A percentile compares a stretch with the other conserved stretches of the same genome.
Evolutionary conservation across 1,139 yeast species (phyloP).

Genomic region (Meyerozyma athensensis): DNA sequence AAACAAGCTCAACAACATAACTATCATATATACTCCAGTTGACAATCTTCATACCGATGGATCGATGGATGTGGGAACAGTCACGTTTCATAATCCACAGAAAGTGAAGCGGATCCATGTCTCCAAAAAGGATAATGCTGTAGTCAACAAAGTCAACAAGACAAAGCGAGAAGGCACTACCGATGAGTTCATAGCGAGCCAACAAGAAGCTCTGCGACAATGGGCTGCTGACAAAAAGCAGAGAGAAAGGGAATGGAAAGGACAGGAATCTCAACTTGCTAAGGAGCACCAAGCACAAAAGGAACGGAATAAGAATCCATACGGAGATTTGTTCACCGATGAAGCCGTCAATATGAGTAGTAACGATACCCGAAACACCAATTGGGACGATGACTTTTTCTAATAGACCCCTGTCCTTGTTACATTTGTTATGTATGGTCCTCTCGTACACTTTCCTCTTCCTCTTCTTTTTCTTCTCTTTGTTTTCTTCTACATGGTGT

Average conservation of each 20-base stretch:
- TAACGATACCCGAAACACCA: slow-evolving; percentile 52
- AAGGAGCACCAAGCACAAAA: slow-evolving; percentile 19
- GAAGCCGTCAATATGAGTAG: slow-evolving; percentile 43
- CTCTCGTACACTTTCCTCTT: neutral
- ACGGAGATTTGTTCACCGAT: slow-evolving; percentile 53
- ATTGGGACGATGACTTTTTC: slow-evolving; percentile 56
- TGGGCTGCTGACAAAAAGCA: slow-evolving; percentile 31
- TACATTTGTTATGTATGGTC: neutral
- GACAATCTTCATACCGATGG: slow-evolving; percentile 66
- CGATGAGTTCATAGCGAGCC: slow-evolving; percentile 49
- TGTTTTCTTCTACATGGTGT: neutral
- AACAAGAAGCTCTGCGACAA: slow-evolving; percentile 33
- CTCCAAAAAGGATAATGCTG: slow-evolving; percentile 55
- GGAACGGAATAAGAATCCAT: slow-evolving; percentile 39
- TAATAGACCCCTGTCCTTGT: slow-evolving; percentile 10
- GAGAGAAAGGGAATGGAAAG: slow-evolving; percentile 25
- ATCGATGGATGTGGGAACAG: slow-evolving; percentile 82
- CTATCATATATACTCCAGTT: slow-evolving; percentile 75
- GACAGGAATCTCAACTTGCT: slow-evolving; percentile 9
- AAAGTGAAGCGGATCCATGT: slow-evolving; percentile 53
- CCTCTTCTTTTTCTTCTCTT: neutral
- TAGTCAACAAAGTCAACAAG: slow-evolving; percentile 62
- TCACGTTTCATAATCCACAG: slow-evolving; percentile 58
- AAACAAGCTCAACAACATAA: slow-evolving; percentile 64
- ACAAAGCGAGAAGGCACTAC: slow-evolving; percentile 47